Evolutionary conservation across 2,329 filamentous ascomycete species (phyloP).

Genomic region (Tolypocladium nubicola): DNA sequence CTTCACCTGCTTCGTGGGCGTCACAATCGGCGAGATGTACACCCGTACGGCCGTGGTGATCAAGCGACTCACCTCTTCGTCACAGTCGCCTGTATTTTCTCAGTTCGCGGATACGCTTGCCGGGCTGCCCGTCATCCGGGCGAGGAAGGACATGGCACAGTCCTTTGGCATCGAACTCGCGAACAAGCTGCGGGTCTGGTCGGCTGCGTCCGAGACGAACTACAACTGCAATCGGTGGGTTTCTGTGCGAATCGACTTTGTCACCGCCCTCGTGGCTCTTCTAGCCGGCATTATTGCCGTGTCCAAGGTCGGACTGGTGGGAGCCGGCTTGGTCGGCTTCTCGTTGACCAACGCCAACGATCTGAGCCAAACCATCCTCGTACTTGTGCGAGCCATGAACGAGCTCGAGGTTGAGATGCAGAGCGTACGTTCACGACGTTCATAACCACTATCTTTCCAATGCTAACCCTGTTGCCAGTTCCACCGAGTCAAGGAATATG

Average conservation of each 20-base stretch:
- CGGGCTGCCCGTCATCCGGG: constrained; percentile 40
- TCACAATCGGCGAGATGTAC: constrained; percentile 38
- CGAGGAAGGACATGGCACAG: constrained; percentile 34
- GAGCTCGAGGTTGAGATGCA: constrained; percentile 47
- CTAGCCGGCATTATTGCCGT: constrained; percentile 42
- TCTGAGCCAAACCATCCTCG: constrained; percentile 39
- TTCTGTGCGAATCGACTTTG: constrained; percentile 40
- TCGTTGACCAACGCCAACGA: constrained; percentile 46
- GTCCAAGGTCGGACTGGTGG: constrained; percentile 32
- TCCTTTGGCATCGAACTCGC: constrained; percentile 39
- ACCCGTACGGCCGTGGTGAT: constrained; percentile 36
- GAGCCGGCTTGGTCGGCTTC: constrained; percentile 44
- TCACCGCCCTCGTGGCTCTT: constrained; percentile 40
- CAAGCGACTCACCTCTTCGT: constrained; percentile 32
- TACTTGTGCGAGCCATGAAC: constrained; percentile 42
- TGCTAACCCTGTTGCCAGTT: constrained; percentile 20
- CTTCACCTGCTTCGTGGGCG: constrained; percentile 32
- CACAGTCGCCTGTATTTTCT: constrained; percentile 44
- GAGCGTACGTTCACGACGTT: constrained; percentile 27
- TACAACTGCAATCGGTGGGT: constrained; percentile 51
- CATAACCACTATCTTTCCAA: neutral
- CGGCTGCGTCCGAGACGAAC: constrained; percentile 35
- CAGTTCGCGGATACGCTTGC: constrained; percentile 44
- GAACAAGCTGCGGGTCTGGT: constrained; percentile 35
- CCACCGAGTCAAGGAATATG: constrained; percentile 38